phyloP scores from a whole-genome alignment of 1,284 basidiomycete genomes.

The Puccinia novopanici region DNA sequence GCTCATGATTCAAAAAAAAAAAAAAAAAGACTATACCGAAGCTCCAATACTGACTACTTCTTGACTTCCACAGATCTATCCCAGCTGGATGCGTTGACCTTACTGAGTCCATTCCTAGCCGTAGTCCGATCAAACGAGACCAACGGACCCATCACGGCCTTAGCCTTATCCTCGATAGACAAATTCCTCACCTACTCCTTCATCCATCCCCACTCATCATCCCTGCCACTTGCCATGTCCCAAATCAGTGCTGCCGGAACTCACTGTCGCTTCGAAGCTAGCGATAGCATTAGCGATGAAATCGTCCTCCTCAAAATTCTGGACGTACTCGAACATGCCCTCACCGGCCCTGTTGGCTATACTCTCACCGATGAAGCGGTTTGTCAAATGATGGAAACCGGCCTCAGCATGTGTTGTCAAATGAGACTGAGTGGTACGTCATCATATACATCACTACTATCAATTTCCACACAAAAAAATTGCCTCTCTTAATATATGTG shows the following conservation, averaged over 20 bases:
- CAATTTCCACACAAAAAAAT: background rate
- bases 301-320: slow-evolving; percentile 90
- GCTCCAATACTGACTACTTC: background rate
- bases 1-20: too few relatives aligned
- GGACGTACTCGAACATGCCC: slow-evolving; percentile 81
- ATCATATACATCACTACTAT: background rate
- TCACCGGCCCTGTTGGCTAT: slow-evolving; percentile 69
- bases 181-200: slow-evolving; percentile 79
- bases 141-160: slow-evolving; percentile 89
- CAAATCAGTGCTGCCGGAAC: slow-evolving; percentile 87
- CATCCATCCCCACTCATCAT: slow-evolving; percentile 65
- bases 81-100: slow-evolving; percentile 58
- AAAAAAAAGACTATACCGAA: background rate
- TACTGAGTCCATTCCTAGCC: slow-evolving; percentile 87
- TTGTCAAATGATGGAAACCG: slow-evolving; percentile 97
- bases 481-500: background rate
- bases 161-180: slow-evolving; percentile 82
- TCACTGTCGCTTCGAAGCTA: slow-evolving; percentile 96
- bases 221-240: slow-evolving; percentile 66
- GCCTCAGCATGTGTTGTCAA: slow-evolving; percentile 93
- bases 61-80: slow-evolving; percentile 57
- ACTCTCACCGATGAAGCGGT: slow-evolving; percentile 86
- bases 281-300: slow-evolving; percentile 92
- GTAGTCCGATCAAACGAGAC: slow-evolving; percentile 89
- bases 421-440: slow-evolving; percentile 85